Evolutionary conservation across 2,329 filamentous ascomycete genomes (phyloP), one percentile per base, ranked within the genome.

Genomic region (Cladosporium sp.): DNA sequence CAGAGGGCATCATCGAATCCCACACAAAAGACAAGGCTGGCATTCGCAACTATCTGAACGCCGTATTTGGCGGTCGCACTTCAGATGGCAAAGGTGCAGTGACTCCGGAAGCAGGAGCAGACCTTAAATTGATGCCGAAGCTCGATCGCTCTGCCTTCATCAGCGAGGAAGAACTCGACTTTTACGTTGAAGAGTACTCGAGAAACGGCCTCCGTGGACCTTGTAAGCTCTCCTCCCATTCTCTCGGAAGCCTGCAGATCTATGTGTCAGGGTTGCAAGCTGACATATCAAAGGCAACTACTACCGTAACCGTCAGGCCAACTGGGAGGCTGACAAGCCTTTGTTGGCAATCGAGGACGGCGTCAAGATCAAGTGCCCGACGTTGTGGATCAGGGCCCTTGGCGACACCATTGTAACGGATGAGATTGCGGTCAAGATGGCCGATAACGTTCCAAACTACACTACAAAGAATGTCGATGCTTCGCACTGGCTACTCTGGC

Each of bases 401-500:
- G 78, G 81, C 50, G 94, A 99, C 72, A 66, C 67, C 0, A 89
- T 92, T 1, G 77, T 97, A 65, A 88, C 87, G 59, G 86, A 89
- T 0, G 76, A 80, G 40, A 84, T 97, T 83, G 82, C 87, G 1
- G 75, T 74, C 20, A 83, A 83, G 0, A 96, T 96, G 90, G 86
- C 86, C 17, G 77, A 80, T 63, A 76, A 78, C 62, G 84, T 93
- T 60, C 81, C 83, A 1, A 80, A 84, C 49, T 73, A 94, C 67
- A 88, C 83, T 6, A 79, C 81, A 61, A 80, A 76, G 11, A 84
- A 89, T 70, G 87, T 96, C 58, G 74, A 86, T 37, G 81, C 88
- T 0, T 78, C 81, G 17, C 94, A 97, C 74, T 97, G 93, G 93
- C 89, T 88, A 47, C 75, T 96, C 70, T 87, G 85, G 78, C 84